Conservation (phyloP, 331 rosid species). For the Acacia concinna region DNA sequence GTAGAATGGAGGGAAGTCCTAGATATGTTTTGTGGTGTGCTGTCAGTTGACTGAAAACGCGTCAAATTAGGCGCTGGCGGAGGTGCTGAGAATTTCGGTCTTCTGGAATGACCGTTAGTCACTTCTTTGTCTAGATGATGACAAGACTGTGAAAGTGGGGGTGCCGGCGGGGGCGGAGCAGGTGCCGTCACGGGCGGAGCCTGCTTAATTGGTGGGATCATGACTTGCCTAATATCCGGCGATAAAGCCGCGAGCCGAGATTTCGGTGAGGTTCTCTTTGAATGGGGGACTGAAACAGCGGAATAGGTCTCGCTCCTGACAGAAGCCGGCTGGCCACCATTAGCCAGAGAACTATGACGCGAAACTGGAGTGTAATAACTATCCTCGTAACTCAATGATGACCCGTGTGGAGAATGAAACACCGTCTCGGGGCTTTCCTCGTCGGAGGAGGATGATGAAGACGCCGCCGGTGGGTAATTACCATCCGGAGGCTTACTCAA, state of each 20-base stretch:
- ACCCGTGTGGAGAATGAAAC: slow-evolving; percentile 77
- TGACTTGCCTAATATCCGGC: slow-evolving; percentile 48
- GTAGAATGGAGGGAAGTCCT: slow-evolving; percentile 19
- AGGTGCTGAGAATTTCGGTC: slow-evolving; percentile 70
- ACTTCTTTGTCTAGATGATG: slow-evolving; percentile 14
- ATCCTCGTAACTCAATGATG: slow-evolving; percentile 73
- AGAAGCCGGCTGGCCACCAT: slow-evolving; percentile 33
- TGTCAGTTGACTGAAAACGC: slow-evolving; percentile 57
- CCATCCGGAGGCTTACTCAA: slow-evolving; percentile 51
- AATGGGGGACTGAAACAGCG: slow-evolving; percentile 53
- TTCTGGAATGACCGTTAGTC: slow-evolving; percentile 35
- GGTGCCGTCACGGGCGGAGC: slow-evolving; percentile 53
- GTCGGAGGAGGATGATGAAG: slow-evolving; percentile 44
- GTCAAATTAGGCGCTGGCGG: slow-evolving; percentile 76
- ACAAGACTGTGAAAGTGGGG: slow-evolving; percentile 29
- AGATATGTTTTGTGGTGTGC: slow-evolving; percentile 24
- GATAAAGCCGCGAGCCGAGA: slow-evolving; percentile 57
- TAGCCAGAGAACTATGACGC: slow-evolving; percentile 48
- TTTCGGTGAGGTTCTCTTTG: slow-evolving; percentile 88
- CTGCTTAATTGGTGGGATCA: slow-evolving; percentile 44
- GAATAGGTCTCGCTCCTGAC: slow-evolving; percentile 31
- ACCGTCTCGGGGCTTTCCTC: slow-evolving; percentile 73
- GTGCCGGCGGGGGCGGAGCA: slow-evolving; percentile 8
- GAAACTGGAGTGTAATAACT: slow-evolving; percentile 70
- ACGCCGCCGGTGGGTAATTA: slow-evolving; percentile 50